Percentiles rank a stretch among this genome's conserved stretches.
Evolutionary conservation across 352 stramenopile species (phyloP).

Genomic region (Globisporangium paroecandrum): DNA sequence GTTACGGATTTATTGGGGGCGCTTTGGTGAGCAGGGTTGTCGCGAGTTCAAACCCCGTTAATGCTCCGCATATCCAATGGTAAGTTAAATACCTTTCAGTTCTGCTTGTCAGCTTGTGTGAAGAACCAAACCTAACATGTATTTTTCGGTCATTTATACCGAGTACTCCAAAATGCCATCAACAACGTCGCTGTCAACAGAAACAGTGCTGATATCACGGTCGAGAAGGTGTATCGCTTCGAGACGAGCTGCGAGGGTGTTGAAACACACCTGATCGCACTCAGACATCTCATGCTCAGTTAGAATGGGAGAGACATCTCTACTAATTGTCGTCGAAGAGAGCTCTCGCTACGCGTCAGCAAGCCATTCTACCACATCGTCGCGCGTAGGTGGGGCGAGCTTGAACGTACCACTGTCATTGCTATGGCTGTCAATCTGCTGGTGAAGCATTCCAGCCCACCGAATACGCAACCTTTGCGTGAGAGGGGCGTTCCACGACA

Average conservation of each 20-base stretch:
- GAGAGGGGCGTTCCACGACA: too few relatives aligned
- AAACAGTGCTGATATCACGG: background rate
- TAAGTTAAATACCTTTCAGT: constrained; percentile 1
- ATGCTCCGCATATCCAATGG: constrained; percentile 5
- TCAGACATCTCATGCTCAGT: background rate
- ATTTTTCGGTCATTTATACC: constrained; percentile 1
- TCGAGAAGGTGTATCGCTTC: background rate
- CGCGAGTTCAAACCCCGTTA: constrained; percentile 1
- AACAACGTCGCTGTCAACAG: too few relatives aligned
- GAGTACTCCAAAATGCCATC: too few relatives aligned
- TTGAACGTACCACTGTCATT: too few relatives aligned
- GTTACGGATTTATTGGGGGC: constrained; percentile 1
- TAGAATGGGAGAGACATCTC: too few relatives aligned
- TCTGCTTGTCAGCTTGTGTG: constrained; percentile 4
- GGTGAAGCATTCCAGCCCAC: too few relatives aligned
- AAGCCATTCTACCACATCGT: constrained; percentile 6
- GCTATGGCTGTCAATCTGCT: background rate
- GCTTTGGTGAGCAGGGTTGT: constrained; percentile 7
- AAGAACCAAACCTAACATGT: constrained; percentile 1
- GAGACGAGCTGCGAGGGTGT: background rate
- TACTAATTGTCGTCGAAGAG: constrained; percentile 2
- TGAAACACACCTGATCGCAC: background rate
- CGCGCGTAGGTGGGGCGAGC: too few relatives aligned
- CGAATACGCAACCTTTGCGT: too few relatives aligned
- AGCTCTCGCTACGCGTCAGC: background rate